Evolutionary conservation across 129 eudicot genomes (phyloP), one percentile per base, ranked within the genome.

Genomic region (Lactuca saligna): DNA sequence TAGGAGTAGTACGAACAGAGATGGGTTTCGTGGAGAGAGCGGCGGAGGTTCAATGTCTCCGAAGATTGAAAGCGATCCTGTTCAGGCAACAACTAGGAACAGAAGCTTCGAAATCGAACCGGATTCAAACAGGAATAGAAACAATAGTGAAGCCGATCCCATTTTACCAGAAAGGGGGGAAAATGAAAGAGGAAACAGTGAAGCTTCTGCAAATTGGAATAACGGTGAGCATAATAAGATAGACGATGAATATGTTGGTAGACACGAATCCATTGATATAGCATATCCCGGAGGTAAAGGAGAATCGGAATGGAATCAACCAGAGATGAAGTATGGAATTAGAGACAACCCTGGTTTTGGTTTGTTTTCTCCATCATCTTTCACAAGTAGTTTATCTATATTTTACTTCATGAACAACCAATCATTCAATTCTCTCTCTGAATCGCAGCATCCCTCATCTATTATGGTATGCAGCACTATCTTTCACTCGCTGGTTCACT

Each of bases 301-400:
- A 20, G 90, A 82, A 51, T 66, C 68, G 63, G 86, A 81, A 8
- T 51, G 68, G 73, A 68, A 72, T 65, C 69, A 63, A 42, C 72
- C 83, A 37, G 71, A 56, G 68, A 64, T 92, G 74, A 81, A 82
- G 69, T 85, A 85, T 76, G 99, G 99, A 69, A 53, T 85, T 54
- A 83, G 79, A 66, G 99, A 93, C 14, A 89, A 87, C 66, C 99
- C 95, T 15, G 99, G 95, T 66, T 86, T 82, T 57, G 88, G 98
- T 93, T 64, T 79, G 95, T 32, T 39, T 55, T 51, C 13, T 60
- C 29, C 25, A 10, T n/a, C 3, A 3, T 41, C 12, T 71, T 56
- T 63, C 38, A 57, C 51, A 46, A 46, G n/a, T 12, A 3, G 1
- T 46, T 2, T 46, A 46, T 46, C 51, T 46, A 3, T 46, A 11